These are phyloP conservation scores for Cystofilobasidium ferigula DNA, from an alignment of 768 basidiomycete species.

Conservation along the genomic window DNA sequence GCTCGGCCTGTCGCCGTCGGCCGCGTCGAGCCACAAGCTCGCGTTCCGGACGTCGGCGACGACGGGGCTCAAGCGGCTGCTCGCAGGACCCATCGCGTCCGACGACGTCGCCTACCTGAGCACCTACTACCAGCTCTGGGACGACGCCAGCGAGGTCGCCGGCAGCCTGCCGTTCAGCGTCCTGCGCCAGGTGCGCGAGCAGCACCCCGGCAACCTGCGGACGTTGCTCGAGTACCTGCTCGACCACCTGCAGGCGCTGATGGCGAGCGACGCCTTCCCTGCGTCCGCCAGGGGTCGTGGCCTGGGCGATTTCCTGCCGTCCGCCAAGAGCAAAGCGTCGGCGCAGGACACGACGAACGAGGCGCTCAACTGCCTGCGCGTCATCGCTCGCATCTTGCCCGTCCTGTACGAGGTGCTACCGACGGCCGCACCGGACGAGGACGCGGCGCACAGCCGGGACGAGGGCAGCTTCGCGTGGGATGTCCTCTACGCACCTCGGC, in stretches of 20 bases:
- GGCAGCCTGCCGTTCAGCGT: constrained; percentile 6
- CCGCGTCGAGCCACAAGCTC: neutral
- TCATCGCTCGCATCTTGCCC: constrained; percentile 77
- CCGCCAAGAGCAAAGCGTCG: neutral
- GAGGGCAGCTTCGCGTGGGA: constrained; percentile 53
- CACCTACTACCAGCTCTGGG: constrained; percentile 74
- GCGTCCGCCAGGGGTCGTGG: constrained; percentile 15
- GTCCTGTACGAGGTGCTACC: constrained; percentile 52
- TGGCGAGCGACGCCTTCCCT: constrained; percentile 32
- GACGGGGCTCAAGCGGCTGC: constrained; percentile 4
- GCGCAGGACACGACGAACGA: constrained; percentile 55
- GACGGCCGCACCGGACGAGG: constrained; percentile 28
- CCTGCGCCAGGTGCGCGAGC: constrained; percentile 57
- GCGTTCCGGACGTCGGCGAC: neutral
- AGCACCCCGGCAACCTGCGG: constrained; percentile 75
- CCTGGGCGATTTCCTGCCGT: constrained; percentile 1
- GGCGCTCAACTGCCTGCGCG: constrained; percentile 80
- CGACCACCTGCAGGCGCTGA: constrained; percentile 35
- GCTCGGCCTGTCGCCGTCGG: neutral
- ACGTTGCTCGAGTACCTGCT: constrained; percentile 65
- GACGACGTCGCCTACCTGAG: constrained; percentile 70
- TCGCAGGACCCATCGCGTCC: constrained; percentile 1
- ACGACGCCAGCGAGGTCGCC: constrained; percentile 70
- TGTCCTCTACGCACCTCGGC: constrained; percentile 42
- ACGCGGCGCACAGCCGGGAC: constrained; percentile 19